Evolutionary conservation across 331 rosid species (phyloP).

Genomic region (Dryas integrifolia): DNA sequence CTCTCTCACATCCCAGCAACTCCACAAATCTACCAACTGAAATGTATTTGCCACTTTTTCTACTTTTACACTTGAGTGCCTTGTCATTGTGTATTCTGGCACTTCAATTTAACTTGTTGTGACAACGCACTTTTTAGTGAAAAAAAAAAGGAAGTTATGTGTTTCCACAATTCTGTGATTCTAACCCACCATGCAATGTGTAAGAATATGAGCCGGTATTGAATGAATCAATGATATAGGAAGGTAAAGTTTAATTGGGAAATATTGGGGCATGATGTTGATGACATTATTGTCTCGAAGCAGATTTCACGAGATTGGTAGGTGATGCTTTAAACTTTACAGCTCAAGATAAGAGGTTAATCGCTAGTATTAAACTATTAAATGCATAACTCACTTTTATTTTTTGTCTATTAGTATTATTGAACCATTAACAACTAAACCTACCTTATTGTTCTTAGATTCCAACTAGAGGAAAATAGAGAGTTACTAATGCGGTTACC

Average conservation of each 20-base stretch:
- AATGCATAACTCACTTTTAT: too few species aligned
- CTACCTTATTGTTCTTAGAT: not conserved
- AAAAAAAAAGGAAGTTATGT: not conserved
- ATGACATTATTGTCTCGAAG: not conserved
- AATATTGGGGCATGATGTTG: not conserved
- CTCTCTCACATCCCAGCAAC: conserved; percentile 71
- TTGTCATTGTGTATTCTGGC: too few species aligned
- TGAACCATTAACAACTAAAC: not conserved
- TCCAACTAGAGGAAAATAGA: not conserved
- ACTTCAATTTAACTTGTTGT: not conserved
- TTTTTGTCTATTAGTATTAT: too few species aligned
- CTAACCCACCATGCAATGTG: not conserved
- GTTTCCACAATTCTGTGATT: not conserved
- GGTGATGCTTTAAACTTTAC: not conserved
- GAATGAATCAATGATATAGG: not conserved
- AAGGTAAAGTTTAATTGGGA: not conserved
- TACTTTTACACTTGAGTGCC: not conserved
- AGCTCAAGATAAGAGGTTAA: not conserved
- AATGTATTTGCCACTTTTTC: not conserved
- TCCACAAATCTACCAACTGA: conserved; percentile 40
- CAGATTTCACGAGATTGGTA: not conserved
- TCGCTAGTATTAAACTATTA: not conserved
- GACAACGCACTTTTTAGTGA: not conserved
- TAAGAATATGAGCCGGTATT: not conserved
- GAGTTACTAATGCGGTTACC: not conserved